Evolutionary conservation across 192 early-diverging fungal species (phyloP).

Genomic region (Allomyces macrogynus): DNA sequence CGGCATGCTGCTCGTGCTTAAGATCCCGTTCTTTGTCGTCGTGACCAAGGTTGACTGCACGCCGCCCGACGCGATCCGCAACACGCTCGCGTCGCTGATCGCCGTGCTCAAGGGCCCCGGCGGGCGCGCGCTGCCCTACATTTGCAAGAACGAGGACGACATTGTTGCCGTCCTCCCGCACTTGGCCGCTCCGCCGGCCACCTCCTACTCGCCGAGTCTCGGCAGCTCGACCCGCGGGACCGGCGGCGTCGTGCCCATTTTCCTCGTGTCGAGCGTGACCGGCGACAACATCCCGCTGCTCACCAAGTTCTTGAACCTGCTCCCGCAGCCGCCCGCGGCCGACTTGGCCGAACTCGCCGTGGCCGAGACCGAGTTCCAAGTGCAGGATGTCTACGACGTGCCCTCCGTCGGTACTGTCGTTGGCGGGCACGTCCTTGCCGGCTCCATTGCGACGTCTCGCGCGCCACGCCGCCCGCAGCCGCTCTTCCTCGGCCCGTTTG

Average conservation of each 20-base stretch:
- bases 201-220: no score
- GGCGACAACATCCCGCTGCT: constrained; percentile 48
- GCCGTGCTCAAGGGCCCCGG: constrained; percentile 19
- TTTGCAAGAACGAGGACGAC: constrained; percentile 21
- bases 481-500: neutral
- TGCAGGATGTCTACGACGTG: constrained; percentile 59
- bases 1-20: constrained; percentile 53
- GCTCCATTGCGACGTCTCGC: constrained; percentile 18
- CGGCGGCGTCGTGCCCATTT: constrained; percentile 50
- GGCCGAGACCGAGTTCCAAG: constrained; percentile 44
- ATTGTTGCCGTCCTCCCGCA: constrained; percentile 13
- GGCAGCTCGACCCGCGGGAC: constrained; percentile 6
- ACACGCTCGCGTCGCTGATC: constrained; percentile 27
- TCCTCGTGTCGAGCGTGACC: constrained; percentile 67
- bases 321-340: constrained; percentile 34
- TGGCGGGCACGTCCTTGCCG: constrained; percentile 35
- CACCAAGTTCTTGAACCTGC: constrained; percentile 39
- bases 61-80: constrained; percentile 19
- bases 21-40: constrained; percentile 59
- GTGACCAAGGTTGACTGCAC: constrained; percentile 72
- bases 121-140: constrained; percentile 14
- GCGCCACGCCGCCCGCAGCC: neutral
- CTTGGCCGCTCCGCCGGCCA: constrained; percentile 5
- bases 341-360: constrained; percentile 9
- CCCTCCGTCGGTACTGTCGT: constrained; percentile 43